A percentile compares a stretch with the other conserved stretches of the same genome.
Evolutionary conservation across 805 yeast genomes (phyloP).

Genomic region (Yarrowia yakushimensis): DNA sequence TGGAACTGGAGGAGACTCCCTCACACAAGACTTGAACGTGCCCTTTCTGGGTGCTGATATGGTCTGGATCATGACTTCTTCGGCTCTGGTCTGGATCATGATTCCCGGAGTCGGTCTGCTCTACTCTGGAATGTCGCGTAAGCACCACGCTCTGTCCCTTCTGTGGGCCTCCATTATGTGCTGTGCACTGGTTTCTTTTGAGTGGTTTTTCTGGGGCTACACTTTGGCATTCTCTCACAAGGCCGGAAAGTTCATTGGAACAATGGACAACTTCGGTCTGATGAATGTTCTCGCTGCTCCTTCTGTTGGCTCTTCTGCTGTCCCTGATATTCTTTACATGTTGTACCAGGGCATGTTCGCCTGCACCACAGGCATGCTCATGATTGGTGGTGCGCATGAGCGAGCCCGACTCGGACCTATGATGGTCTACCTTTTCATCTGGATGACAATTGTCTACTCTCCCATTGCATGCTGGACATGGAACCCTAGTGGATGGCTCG

Average conservation of each 20-base stretch:
- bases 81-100: slow-evolving; percentile 67
- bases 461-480: slow-evolving; percentile 98
- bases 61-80: slow-evolving; percentile 58
- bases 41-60: slow-evolving; percentile 70
- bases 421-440: slow-evolving; percentile 89
- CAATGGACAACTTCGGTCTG: slow-evolving; percentile 74
- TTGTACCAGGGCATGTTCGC: slow-evolving; percentile 98
- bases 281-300: slow-evolving; percentile 81
- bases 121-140: slow-evolving; percentile 90
- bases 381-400: slow-evolving; percentile 98
- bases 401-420: slow-evolving; percentile 94
- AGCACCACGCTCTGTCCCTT: slow-evolving; percentile 90
- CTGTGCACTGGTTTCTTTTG: slow-evolving; percentile 75
- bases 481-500: slow-evolving; percentile 92
- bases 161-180: slow-evolving; percentile 95
- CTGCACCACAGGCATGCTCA: slow-evolving; percentile 82
- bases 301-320: slow-evolving; percentile 49
- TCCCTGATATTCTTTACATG: slow-evolving; percentile 90
- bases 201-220: slow-evolving; percentile 99
- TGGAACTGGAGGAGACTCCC: slow-evolving; percentile 74
- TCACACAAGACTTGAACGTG: slow-evolving; percentile 65
- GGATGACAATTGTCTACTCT: slow-evolving; percentile 94
- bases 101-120: slow-evolving; percentile 92
- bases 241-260: slow-evolving; percentile 71
- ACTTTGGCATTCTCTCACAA: slow-evolving; percentile 78